Conservation (phyloP, 2,329 filamentous ascomycete genomes). For the Fusarium caatingaense region DNA sequence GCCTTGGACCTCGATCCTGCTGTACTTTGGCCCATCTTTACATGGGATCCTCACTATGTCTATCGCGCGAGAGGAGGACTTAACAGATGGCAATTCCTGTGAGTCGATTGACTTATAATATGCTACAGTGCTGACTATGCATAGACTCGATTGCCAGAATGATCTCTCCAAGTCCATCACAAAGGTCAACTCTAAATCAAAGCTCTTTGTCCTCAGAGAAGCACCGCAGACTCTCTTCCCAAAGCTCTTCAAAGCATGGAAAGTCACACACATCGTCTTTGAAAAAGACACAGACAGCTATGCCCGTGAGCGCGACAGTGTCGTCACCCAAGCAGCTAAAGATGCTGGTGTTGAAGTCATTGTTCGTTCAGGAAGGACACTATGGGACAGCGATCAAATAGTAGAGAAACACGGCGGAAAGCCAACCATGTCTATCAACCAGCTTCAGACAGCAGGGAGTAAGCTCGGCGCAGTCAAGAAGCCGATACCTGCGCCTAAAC, state of each 20-base stretch:
- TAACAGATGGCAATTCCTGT: conserved; percentile 81
- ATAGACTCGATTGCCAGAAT: conserved; percentile 76
- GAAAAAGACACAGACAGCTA: conserved; percentile 84
- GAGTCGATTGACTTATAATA: conserved; percentile 30
- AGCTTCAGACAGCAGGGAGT: conserved; percentile 71
- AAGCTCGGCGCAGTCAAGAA: conserved; percentile 71
- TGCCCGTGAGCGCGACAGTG: conserved; percentile 70
- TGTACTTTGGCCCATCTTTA: conserved; percentile 80
- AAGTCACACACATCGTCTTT: conserved; percentile 80
- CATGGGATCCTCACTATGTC: conserved; percentile 85
- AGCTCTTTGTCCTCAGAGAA: conserved; percentile 78
- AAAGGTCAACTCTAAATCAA: conserved; percentile 76
- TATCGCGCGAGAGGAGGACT: conserved; percentile 76
- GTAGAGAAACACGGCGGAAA: conserved; percentile 73
- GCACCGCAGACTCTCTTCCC: conserved; percentile 77
- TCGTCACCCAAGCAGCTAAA: conserved; percentile 68
- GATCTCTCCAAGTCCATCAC: conserved; percentile 75
- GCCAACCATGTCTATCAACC: conserved; percentile 79
- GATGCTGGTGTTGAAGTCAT: conserved; percentile 76
- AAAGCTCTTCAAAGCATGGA: conserved; percentile 79
- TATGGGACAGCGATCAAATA: conserved; percentile 79
- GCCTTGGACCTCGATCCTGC: conserved; percentile 76
- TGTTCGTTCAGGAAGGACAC: conserved; percentile 71
- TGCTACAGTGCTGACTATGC: neutral
- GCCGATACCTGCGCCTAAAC: conserved; percentile 69